These are phyloP conservation scores for Lotus japonicus DNA, from an alignment of 306 rosid species.

Conservation along the genomic window DNA sequence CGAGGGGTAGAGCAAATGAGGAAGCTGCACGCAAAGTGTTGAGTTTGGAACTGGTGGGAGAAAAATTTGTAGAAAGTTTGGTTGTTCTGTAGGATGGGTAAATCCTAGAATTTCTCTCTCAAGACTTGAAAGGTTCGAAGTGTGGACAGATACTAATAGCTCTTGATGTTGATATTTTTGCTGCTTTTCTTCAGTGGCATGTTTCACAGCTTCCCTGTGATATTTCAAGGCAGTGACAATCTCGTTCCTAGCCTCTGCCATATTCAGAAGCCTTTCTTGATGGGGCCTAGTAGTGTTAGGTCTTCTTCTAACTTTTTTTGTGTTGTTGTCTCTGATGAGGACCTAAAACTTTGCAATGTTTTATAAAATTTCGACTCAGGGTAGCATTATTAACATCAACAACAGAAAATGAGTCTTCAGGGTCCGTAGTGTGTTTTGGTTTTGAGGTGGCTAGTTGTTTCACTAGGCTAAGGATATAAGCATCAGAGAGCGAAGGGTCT, in stretches of 20 bases:
- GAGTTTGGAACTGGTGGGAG: constrained; percentile 24
- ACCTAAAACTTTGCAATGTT: constrained; percentile 22
- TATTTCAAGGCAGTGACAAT: constrained; percentile 71
- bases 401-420: constrained; percentile 8
- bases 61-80: constrained; percentile 25
- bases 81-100: constrained; percentile 39
- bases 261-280: constrained; percentile 68
- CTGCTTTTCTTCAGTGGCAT: constrained; percentile 34
- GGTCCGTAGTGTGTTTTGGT: constrained; percentile 41
- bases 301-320: constrained; percentile 64
- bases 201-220: constrained; percentile 76
- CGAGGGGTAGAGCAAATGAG: constrained; percentile 27
- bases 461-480: constrained; percentile 60
- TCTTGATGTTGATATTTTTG: constrained; percentile 27
- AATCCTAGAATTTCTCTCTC: constrained; percentile 41
- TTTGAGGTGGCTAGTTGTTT: constrained; percentile 57
- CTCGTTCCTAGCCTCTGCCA: constrained; percentile 94
- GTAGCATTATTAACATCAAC: not conserved
- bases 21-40: constrained; percentile 28
- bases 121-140: constrained; percentile 26
- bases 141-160: constrained; percentile 12
- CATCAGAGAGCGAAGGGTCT: constrained; percentile 55
- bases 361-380: constrained; percentile 11
- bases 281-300: constrained; percentile 58
- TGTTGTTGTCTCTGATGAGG: constrained; percentile 33